Percentiles rank a stretch among this genome's conserved stretches.
These are phyloP conservation scores for Peronospora destructor DNA, from an alignment of 352 stramenopile genomes.

Conservation along the genomic window DNA sequence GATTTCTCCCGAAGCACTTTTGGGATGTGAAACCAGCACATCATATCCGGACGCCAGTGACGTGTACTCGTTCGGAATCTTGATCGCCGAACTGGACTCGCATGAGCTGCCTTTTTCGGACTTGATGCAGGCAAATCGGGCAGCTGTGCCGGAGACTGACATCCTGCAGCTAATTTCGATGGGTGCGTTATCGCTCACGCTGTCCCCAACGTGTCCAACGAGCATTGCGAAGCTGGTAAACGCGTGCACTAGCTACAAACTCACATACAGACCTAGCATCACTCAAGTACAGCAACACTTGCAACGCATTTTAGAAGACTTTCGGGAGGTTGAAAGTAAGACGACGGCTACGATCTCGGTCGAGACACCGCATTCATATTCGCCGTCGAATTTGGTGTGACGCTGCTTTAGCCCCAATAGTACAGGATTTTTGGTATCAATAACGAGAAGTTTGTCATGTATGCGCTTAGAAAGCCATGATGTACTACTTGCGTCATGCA, in stretches of 20 bases:
- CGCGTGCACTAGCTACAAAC: slow-evolving; percentile 34
- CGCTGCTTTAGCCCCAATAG: not conserved
- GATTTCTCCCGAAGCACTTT: slow-evolving; percentile 62
- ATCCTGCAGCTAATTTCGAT: slow-evolving; percentile 64
- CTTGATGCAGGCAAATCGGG: slow-evolving; percentile 52
- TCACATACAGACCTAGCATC: slow-evolving; percentile 31
- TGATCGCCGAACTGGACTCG: slow-evolving; percentile 66
- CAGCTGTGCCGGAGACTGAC: slow-evolving; percentile 48
- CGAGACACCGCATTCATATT: slow-evolving; percentile 15
- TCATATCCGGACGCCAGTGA: slow-evolving; percentile 44
- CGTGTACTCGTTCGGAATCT: slow-evolving; percentile 63
- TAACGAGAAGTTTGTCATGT: too few relatives aligned
- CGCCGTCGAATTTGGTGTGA: slow-evolving; percentile 29
- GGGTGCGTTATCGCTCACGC: slow-evolving; percentile 45
- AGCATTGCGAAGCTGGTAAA: slow-evolving; percentile 43
- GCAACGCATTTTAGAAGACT: slow-evolving; percentile 29
- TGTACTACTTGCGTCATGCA: too few relatives aligned
- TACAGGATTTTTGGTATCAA: too few relatives aligned
- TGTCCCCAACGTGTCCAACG: slow-evolving; percentile 44
- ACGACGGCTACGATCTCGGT: slow-evolving; percentile 21
- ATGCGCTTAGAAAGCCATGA: too few relatives aligned
- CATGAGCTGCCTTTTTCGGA: slow-evolving; percentile 66
- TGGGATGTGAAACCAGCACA: slow-evolving; percentile 41
- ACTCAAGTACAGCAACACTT: slow-evolving; percentile 32
- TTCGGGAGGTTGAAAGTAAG: slow-evolving; percentile 21